Base-by-base conservation (phyloP, 2,329 filamentous ascomycete species). In the Pseudocercospora fijiensis region DNA sequence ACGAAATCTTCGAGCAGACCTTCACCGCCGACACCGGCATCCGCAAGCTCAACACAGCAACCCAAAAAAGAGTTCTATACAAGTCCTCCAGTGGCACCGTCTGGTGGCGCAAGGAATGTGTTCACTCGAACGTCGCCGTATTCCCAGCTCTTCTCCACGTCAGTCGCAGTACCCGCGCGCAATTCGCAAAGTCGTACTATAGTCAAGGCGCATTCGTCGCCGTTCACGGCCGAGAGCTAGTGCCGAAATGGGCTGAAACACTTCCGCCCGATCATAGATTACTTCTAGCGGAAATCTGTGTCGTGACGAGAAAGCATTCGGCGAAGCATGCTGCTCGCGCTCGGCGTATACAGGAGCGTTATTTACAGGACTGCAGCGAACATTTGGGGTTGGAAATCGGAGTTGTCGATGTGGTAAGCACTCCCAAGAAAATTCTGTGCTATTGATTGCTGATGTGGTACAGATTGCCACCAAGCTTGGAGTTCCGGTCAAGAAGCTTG, bases 111-210 rank as follows among this genome's bases (percentile, higher is more conserved):
- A n/a, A 41, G 6, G 1, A 6, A 18, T 41, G 18, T n/a, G n/a
- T 41, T 2, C 9, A 16, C 37, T 41, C 37, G 5, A 41, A 41
- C 37, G 5, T 18, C 16, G 37, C 16, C 16, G 13, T n/a, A 16
- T 41, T 41, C 6, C 60, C 61, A 11, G n/a, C 49, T 41, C 30
- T 55, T 2, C 56, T 63, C 9, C 61, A 63, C 9, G 47, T 63
- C 22, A 26, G 28, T 22, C 45, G 56, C 47, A 56, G 45, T 9
- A 37, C 61, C 37, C 60, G 60, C 24, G 37, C 33, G 24, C 16
- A 28, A 9, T 57, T 26, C n/a, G 60, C 60, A 4, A 30, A 37
- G 73, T 75, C 74, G 63, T 73, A 69, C 68, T 10, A 68, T 57
- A 2, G 71, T 22, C 18, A 18, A 27, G 20, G 27, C 26, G 28